phyloP scores from a whole-genome alignment of 495 filamentous ascomycete species.

The Penicillium malachiteum region DNA sequence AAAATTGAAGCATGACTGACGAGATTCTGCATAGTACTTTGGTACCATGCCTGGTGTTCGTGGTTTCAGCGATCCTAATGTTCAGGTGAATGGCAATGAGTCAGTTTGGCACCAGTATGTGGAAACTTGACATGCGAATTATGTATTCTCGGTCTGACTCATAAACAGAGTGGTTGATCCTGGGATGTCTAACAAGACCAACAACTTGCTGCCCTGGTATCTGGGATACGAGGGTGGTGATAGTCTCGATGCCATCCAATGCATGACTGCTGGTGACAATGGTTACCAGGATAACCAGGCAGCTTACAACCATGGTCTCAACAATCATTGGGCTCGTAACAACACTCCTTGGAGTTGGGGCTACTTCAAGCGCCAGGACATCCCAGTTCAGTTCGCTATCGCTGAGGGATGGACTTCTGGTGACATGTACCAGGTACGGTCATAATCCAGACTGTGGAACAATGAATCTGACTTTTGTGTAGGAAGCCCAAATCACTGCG shows the following conservation, averaged over 20 bases:
- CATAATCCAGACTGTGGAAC: neutral
- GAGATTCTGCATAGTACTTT: constrained; percentile 39
- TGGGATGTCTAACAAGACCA: constrained; percentile 18
- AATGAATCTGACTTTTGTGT: neutral
- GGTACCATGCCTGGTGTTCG: constrained; percentile 57
- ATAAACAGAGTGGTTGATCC: constrained; percentile 20
- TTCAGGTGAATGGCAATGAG: constrained; percentile 48
- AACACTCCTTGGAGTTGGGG: constrained; percentile 58
- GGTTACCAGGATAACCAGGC: constrained; percentile 52
- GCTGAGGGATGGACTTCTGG: constrained; percentile 54
- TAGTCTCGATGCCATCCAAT: constrained; percentile 52
- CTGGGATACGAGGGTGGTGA: constrained; percentile 50
- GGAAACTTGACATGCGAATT: neutral
- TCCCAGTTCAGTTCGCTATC: constrained; percentile 54
- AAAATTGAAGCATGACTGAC: constrained; percentile 2
- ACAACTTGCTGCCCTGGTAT: constrained; percentile 52
- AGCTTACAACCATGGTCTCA: constrained; percentile 48
- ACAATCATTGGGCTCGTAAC: constrained; percentile 52
- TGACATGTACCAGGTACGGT: constrained; percentile 54
- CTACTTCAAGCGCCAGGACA: constrained; percentile 46
- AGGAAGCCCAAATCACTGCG: constrained; percentile 53
- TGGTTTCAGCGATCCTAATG: constrained; percentile 57
- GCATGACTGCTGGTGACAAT: constrained; percentile 52
- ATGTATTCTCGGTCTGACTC: neutral
- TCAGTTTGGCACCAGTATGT: constrained; percentile 52